Percentiles rank a stretch among this genome's conserved stretches.
phyloP scores from a whole-genome alignment of 768 basidiomycete species.

The Lactarius hengduanensis region DNA sequence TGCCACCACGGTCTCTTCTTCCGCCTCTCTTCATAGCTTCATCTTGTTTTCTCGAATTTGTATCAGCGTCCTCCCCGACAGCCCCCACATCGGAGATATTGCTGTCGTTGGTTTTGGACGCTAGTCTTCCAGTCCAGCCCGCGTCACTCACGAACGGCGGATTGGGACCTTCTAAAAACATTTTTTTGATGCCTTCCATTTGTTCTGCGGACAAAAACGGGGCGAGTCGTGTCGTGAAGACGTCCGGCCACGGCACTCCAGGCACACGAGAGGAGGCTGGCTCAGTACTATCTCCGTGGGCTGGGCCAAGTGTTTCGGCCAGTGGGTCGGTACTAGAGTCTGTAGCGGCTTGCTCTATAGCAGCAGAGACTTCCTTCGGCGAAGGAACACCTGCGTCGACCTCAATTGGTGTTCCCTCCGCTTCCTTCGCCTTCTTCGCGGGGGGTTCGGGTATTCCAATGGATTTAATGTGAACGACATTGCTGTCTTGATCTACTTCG shows the following conservation, averaged over 20 bases:
- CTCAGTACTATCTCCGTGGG: constrained; percentile 24
- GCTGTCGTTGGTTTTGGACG: constrained; percentile 37
- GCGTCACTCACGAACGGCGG: constrained; percentile 70
- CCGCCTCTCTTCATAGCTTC: constrained; percentile 37
- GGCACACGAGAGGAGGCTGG: constrained; percentile 27
- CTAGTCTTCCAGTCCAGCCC: constrained; percentile 64
- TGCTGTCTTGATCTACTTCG: constrained; percentile 81
- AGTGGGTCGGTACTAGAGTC: neutral
- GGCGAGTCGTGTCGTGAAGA: constrained; percentile 52
- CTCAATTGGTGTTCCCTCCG: constrained; percentile 32
- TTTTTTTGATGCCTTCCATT: constrained; percentile 61
- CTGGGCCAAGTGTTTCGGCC: constrained; percentile 7
- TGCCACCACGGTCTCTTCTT: constrained; percentile 42
- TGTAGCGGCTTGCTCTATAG: constrained; percentile 20
- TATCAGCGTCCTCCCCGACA: constrained; percentile 28
- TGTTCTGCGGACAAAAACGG: constrained; percentile 62
- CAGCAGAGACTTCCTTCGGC: constrained; percentile 23
- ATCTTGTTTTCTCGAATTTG: constrained; percentile 27
- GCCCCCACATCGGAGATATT: constrained; percentile 24
- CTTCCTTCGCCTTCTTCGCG: constrained; percentile 40
- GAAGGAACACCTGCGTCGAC: constrained; percentile 23
- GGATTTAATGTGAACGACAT: constrained; percentile 78
- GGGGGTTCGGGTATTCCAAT: constrained; percentile 66
- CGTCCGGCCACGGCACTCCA: constrained; percentile 63
- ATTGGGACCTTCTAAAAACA: constrained; percentile 80